Percentiles rank a stretch among this genome's conserved stretches.
Evolutionary conservation across 2,329 filamentous ascomycete genomes (phyloP).

Genomic region (Chalara sp.): DNA sequence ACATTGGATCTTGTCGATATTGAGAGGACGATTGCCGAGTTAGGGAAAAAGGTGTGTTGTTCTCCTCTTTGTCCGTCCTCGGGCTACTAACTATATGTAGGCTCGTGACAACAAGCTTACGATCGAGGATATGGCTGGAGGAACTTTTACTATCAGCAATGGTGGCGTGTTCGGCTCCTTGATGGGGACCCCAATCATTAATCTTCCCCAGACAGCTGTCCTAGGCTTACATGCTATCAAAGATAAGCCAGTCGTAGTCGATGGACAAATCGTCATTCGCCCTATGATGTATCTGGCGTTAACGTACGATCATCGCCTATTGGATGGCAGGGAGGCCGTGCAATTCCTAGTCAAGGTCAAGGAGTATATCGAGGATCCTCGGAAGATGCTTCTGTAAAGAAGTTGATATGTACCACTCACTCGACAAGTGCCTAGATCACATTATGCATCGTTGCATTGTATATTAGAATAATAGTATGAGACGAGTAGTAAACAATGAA

Average conservation of each 20-base stretch:
- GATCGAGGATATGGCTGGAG: conserved; percentile 98
- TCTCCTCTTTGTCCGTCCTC: background rate
- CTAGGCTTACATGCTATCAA: conserved; percentile 95
- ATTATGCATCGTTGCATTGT: background rate
- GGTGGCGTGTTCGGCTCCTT: conserved; percentile 94
- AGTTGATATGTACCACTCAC: background rate
- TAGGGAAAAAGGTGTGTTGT: conserved; percentile 79
- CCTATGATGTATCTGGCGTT: conserved; percentile 99
- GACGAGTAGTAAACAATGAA: too few relatives aligned
- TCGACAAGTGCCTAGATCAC: too few relatives aligned
- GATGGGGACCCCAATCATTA: conserved; percentile 98
- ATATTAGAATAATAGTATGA: background rate
- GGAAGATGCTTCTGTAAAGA: conserved; percentile 71
- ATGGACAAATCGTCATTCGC: conserved; percentile 90
- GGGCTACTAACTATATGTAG: conserved; percentile 35
- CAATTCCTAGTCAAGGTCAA: conserved; percentile 97
- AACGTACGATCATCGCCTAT: conserved; percentile 93
- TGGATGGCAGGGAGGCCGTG: conserved; percentile 92
- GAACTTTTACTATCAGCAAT: conserved; percentile 97
- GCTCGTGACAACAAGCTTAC: conserved; percentile 94
- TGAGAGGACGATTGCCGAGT: conserved; percentile 83
- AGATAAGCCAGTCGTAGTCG: conserved; percentile 80
- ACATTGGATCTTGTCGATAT: conserved; percentile 81
- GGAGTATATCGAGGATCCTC: conserved; percentile 93
- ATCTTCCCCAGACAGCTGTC: conserved; percentile 87